Base-by-base conservation (phyloP, 169 alveolate species). In the Eimeria tenella region DNA sequence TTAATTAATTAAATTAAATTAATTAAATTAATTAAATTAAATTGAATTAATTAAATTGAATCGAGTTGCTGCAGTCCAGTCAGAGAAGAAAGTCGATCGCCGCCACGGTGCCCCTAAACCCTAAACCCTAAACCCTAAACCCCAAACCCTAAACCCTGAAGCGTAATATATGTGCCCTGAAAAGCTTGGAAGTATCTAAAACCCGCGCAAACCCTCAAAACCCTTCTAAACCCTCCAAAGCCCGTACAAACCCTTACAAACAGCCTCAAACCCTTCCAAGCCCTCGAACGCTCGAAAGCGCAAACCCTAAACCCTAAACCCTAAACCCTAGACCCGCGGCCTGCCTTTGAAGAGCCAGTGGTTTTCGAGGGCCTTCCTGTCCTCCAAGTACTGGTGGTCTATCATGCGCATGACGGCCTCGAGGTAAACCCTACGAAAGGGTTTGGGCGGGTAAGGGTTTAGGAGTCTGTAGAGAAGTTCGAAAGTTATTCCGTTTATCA, bases 401-500 rank as follows among this genome's bases (percentile, higher is more conserved):
- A 97, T 97, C 95, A 97, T 95, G 74, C 97, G 96, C 98, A 98
- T 97, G 11, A 97, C 98, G 83, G 97, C 97, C 15, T 95, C 97
- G 17, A 98, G 94, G 73, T 97, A 97, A 7, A 97, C 99, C 60
- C 96, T 95, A 52, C 99, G 90, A 90, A 97, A 97, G 25, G 98
- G 98, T 63, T 97, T 97, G 56, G 98, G 97, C 4, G 98, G 98
- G 86, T 98, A 98, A 11, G 98, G 98, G 83, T 97, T 97, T 49
- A 98, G 95, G 62, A 94, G 53, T 81, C 96, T 90, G 84, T 98
- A 97, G 23, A 98, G 88, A 65, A 96, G 93, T 83, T 98, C 99
- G 60, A 98, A 98, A 2, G 99, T 98, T 17, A 98, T 94, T 3
- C 99, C 99, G 79, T 98, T 98, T 50, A 98, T 96, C 7, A 97